Evolutionary conservation across 2,329 filamentous ascomycete species (phyloP).

Genomic region (Calonectria pseudoreteaudii): DNA sequence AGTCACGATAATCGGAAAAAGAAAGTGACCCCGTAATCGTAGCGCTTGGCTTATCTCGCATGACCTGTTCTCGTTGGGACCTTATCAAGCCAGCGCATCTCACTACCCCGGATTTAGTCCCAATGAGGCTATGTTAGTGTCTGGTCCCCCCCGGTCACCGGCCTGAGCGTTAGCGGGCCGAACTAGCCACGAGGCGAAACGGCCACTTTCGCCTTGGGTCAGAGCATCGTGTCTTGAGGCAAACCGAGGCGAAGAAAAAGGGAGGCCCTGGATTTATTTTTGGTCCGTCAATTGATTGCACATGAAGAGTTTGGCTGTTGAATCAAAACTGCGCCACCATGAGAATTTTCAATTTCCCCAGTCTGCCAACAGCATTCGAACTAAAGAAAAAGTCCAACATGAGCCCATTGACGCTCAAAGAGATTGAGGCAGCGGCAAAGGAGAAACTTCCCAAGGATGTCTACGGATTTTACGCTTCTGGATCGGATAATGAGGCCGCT

Average conservation of each 20-base stretch:
- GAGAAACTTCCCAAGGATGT: neutral
- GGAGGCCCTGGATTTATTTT: neutral
- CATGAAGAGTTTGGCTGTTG: neutral
- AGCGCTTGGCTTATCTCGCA: neutral
- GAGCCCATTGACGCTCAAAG: neutral
- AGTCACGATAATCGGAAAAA: too few species aligned
- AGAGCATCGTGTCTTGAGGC: neutral
- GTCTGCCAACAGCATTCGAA: neutral
- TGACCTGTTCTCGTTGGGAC: neutral
- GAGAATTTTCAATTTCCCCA: neutral
- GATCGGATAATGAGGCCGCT: neutral
- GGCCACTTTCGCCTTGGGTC: neutral
- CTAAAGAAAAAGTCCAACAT: neutral
- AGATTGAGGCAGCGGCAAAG: neutral
- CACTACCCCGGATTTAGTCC: neutral
- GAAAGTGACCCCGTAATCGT: neutral
- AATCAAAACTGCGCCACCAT: neutral
- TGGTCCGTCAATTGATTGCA: neutral
- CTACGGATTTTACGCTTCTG: neutral
- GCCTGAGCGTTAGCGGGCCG: neutral
- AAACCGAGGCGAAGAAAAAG: neutral
- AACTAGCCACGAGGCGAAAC: neutral
- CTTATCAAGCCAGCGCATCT: neutral
- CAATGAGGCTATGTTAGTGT: neutral
- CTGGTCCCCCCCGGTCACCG: neutral